Base-by-base conservation (phyloP, 2,329 filamentous ascomycete species). In the Xylariaceae sp. region DNA sequence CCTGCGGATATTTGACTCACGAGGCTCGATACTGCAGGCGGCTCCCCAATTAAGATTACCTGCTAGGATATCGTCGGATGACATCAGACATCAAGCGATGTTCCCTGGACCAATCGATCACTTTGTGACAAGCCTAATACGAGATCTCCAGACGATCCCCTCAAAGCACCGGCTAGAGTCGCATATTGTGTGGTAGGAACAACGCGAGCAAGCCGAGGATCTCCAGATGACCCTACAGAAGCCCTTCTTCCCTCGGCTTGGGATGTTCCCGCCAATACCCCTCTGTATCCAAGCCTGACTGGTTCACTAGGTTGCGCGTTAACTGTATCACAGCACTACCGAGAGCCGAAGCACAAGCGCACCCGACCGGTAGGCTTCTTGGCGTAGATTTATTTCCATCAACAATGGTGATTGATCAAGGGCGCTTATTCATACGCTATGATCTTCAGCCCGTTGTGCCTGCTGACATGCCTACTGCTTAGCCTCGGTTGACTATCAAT, bases 181-280 rank as follows among this genome's bases (percentile, higher is more conserved):
- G 48, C 42, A 52, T 55, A 55, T 27, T 18, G 32, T n/a, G n/a
- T n/a, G n/a, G n/a, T 16, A 43, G 48, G 41, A 18, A 41, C 8
- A 33, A 23, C 4, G 9, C 27, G 45, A 45, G 26, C 33, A 21
- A 45, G 16, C 21, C 16, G 16, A 44, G 15, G 26, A n/a, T n/a
- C 24, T 26, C n/a, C n/a, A n/a, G n/a, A n/a, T 11, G 18, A 32
- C 20, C 6, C 8, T 21, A 2, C 21, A 21, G n/a, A 35, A 26
- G 11, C 11, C 18, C 39, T 26, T 44, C 8, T 2, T 24, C n/a
- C 27, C 10, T 26, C 44, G 9, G 16, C 35, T 27, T 29, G 15
- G 30, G 29, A 30, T 13, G 16, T 42, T 30, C 37, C n/a, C n/a
- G n/a, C n/a, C n/a, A n/a, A n/a, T n/a, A n/a, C n/a, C n/a, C n/a